phyloP scores from a whole-genome alignment of 768 basidiomycete genomes.

The Coprinopsis cinerea region DNA sequence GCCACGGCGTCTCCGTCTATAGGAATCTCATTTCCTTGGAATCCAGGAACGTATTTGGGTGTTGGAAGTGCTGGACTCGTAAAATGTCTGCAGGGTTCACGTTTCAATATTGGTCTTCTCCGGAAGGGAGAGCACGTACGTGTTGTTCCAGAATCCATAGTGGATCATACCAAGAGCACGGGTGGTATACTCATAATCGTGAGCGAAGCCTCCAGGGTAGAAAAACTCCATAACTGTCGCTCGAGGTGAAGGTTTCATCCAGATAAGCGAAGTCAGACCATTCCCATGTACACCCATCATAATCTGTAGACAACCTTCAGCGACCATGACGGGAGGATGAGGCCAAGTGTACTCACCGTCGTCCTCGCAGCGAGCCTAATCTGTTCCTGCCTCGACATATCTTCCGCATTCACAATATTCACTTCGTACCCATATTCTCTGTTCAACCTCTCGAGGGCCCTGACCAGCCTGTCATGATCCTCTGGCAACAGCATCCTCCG shows the following conservation, averaged over 20 bases:
- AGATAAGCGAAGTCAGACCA: slow-evolving; percentile 79
- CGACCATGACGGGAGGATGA: slow-evolving; percentile 4
- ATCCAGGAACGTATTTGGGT: slow-evolving; percentile 77
- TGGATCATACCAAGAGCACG: slow-evolving; percentile 80
- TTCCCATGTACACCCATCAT: slow-evolving; percentile 96
- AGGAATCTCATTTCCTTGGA: slow-evolving; percentile 82
- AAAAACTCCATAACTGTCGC: slow-evolving; percentile 94
- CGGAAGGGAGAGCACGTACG: slow-evolving; percentile 31
- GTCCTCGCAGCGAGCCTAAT: slow-evolving; percentile 75
- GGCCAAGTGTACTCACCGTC: slow-evolving; percentile 49
- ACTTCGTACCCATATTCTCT: slow-evolving; percentile 79
- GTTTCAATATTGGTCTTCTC: neutral
- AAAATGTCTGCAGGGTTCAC: slow-evolving; percentile 45
- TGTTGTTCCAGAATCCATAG: slow-evolving; percentile 78
- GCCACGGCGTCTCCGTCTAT: slow-evolving; percentile 70
- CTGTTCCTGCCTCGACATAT: slow-evolving; percentile 75
- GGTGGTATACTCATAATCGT: slow-evolving; percentile 79
- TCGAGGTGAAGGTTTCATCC: slow-evolving; percentile 84
- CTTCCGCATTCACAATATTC: slow-evolving; percentile 81
- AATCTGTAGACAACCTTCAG: slow-evolving; percentile 45
- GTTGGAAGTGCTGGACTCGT: slow-evolving; percentile 66
- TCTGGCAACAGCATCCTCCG: slow-evolving; percentile 71
- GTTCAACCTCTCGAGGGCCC: slow-evolving; percentile 62
- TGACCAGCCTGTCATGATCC: slow-evolving; percentile 76
- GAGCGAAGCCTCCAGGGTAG: slow-evolving; percentile 76